Conservation (phyloP, 345 rosid genomes). For the Gossypium stocksii region DNA sequence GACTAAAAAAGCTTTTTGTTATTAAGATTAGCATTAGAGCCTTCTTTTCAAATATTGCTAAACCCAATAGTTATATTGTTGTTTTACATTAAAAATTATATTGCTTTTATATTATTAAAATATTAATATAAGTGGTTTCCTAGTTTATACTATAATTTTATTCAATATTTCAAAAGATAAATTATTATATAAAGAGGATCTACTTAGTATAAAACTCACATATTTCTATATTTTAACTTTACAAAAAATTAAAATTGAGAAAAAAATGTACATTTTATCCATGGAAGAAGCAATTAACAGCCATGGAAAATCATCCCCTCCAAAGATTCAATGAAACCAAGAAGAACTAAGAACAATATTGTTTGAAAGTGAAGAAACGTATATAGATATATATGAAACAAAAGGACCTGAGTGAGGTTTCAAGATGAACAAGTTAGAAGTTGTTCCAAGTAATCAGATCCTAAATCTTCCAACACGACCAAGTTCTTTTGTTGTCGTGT, state of each 20-base stretch:
- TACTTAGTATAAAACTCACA: no score
- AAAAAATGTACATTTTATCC: neutral
- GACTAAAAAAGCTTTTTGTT: no score
- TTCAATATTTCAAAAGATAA: no score
- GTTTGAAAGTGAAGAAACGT: neutral
- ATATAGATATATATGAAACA: neutral
- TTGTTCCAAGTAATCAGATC: slow-evolving; percentile 64
- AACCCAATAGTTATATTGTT: no score
- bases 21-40: no score
- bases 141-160: no score
- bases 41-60: no score
- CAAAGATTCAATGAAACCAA: neutral
- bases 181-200: no score
- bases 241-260: neutral
- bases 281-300: neutral
- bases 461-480: slow-evolving; percentile 66
- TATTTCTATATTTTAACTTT: neutral
- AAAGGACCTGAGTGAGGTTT: neutral
- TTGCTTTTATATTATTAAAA: no score
- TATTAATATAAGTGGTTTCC: no score
- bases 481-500: slow-evolving; percentile 17
- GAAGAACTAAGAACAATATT: neutral
- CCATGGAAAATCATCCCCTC: neutral
- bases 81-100: no score
- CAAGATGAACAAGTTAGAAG: slow-evolving; percentile 53